phyloP scores from a whole-genome alignment of 2,329 filamentous ascomycete genomes.

The Calonectria hongkongensis region DNA sequence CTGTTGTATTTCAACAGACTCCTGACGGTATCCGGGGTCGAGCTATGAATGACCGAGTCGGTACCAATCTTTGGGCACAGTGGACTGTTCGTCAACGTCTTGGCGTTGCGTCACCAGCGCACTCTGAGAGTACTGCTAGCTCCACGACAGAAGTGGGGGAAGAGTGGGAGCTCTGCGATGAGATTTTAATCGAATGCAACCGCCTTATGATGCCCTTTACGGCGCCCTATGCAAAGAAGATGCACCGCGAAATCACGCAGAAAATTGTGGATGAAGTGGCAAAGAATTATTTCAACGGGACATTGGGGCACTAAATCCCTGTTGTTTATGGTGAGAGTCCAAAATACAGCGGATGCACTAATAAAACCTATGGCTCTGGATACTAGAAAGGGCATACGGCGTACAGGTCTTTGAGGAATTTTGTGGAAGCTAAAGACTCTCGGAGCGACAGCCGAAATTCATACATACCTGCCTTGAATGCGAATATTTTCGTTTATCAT shows the following conservation, averaged over 20 bases:
- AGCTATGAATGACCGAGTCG: slow-evolving; percentile 60
- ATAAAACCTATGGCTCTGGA: background rate
- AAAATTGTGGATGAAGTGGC: slow-evolving; percentile 55
- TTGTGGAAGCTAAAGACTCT: background rate
- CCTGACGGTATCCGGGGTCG: slow-evolving; percentile 62
- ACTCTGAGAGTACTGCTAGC: slow-evolving; percentile 40
- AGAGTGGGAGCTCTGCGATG: slow-evolving; percentile 56
- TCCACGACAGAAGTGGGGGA: slow-evolving; percentile 42
- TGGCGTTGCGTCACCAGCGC: slow-evolving; percentile 10
- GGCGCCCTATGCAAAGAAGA: slow-evolving; percentile 49
- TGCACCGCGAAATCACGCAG: slow-evolving; percentile 52
- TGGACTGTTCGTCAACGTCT: slow-evolving; percentile 49
- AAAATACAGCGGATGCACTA: background rate
- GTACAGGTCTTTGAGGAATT: background rate
- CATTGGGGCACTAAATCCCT: background rate
- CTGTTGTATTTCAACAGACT: slow-evolving; percentile 65
- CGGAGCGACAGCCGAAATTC: background rate
- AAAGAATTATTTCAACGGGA: slow-evolving; percentile 35
- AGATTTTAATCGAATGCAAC: slow-evolving; percentile 54
- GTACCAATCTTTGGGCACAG: slow-evolving; percentile 61
- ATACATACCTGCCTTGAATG: background rate
- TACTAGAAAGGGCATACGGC: background rate
- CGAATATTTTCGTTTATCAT: no score
- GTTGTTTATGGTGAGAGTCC: background rate
- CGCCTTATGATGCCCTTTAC: slow-evolving; percentile 58